Evolutionary conservation across 2,329 filamentous ascomycete species (phyloP).

Genomic region (Huntiella bhutanensis): DNA sequence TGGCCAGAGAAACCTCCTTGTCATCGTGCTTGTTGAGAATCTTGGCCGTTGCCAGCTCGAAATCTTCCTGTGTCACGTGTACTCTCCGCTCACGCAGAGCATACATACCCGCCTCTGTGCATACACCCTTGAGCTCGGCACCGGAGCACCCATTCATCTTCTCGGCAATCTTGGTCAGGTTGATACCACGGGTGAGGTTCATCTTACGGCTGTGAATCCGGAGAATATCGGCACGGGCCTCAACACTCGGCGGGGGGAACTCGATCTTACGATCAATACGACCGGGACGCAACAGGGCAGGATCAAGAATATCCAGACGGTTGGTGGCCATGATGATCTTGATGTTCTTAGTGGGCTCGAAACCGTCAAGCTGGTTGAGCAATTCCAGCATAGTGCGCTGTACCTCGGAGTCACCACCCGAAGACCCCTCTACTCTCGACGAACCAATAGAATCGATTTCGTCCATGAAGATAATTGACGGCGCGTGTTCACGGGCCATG

Average conservation of each 20-base stretch:
- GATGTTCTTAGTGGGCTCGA: constrained; percentile 99
- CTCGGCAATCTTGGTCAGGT: constrained; percentile 94
- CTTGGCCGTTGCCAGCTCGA: constrained; percentile 95
- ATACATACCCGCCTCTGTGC: constrained; percentile 97
- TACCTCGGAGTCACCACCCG: constrained; percentile 90
- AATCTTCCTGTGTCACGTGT: constrained; percentile 97
- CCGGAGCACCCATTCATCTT: constrained; percentile 99
- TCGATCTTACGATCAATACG: constrained; percentile 98
- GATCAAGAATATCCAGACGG: constrained; percentile 90
- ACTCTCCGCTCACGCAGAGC: constrained; percentile 86
- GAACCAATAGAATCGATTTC: constrained; percentile 98
- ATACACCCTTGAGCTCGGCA: constrained; percentile 95
- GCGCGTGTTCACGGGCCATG: constrained; percentile 95
- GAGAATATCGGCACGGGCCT: constrained; percentile 91
- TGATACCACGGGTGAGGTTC: constrained; percentile 95
- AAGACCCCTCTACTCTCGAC: constrained; percentile 86
- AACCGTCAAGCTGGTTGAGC: constrained; percentile 94
- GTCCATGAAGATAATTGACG: constrained; percentile 99
- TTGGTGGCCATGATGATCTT: constrained; percentile 99
- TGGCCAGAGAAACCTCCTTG: constrained; percentile 81
- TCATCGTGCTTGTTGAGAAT: constrained; percentile 99
- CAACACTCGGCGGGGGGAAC: constrained; percentile 89
- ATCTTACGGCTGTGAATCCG: constrained; percentile 95
- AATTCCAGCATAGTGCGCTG: constrained; percentile 97
- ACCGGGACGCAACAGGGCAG: constrained; percentile 82